Evolutionary conservation across 2,329 filamentous ascomycete species (phyloP).

Genomic region (Colletotrichum aenigma): DNA sequence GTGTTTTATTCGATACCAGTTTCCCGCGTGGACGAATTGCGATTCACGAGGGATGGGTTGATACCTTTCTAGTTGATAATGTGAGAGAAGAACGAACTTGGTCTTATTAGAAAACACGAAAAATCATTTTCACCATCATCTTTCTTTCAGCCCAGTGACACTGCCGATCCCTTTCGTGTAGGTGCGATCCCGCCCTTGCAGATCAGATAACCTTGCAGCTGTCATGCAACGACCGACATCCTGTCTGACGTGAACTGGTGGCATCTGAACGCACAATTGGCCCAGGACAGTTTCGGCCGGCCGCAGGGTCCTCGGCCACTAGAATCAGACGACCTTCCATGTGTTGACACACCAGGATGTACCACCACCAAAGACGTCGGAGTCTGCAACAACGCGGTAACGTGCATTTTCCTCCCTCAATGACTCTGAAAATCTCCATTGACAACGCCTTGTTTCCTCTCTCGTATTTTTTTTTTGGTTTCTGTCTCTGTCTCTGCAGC

Average conservation of each 20-base stretch:
- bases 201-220: slow-evolving; percentile 20
- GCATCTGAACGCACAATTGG: background rate
- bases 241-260: slow-evolving; percentile 4
- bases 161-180: slow-evolving; percentile 5
- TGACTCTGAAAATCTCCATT: background rate
- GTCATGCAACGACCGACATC: background rate
- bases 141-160: background rate
- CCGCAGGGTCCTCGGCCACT: background rate
- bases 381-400: background rate
- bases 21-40: background rate
- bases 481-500: background rate
- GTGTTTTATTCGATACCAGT: slow-evolving; percentile 19
- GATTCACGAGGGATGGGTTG: slow-evolving; percentile 17
- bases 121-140: background rate
- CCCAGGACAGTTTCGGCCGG: background rate
- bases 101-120: background rate
- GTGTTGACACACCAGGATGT: background rate
- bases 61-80: slow-evolving; percentile 21
- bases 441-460: background rate
- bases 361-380: background rate
- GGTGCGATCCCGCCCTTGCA: background rate
- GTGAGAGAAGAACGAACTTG: slow-evolving; percentile 13
- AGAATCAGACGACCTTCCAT: background rate
- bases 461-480: background rate
- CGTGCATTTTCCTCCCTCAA: background rate